These are phyloP conservation scores for Clohesyomyces aquaticus DNA, from an alignment of 495 filamentous ascomycete species.

Conservation along the genomic window DNA sequence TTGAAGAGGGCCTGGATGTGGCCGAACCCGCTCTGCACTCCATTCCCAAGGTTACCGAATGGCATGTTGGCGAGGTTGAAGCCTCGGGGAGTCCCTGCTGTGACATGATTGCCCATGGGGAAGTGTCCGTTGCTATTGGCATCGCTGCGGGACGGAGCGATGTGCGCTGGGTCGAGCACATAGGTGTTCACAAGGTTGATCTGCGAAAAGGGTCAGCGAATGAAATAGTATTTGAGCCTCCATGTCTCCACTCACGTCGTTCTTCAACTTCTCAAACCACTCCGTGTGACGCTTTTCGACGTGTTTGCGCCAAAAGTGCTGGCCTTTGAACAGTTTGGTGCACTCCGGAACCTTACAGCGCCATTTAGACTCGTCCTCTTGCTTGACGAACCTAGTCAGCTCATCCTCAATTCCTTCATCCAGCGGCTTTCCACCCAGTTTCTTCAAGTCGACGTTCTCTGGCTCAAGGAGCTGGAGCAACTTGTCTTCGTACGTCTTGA, in stretches of 20 bases:
- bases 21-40: constrained; percentile 48
- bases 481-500: constrained; percentile 98
- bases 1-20: constrained; percentile 59
- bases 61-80: constrained; percentile 83
- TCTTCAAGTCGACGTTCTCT: constrained; percentile 78
- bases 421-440: constrained; percentile 85
- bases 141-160: constrained; percentile 88
- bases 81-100: constrained; percentile 85
- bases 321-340: constrained; percentile 95
- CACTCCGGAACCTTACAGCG: constrained; percentile 96
- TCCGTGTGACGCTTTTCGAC: constrained; percentile 93
- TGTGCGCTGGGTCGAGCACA: constrained; percentile 88
- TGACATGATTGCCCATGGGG: constrained; percentile 71
- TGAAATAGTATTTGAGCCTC: too few relatives aligned
- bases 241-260: constrained; percentile 86
- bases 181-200: constrained; percentile 89
- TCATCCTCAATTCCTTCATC: constrained; percentile 89
- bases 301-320: constrained; percentile 96
- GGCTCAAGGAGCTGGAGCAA: constrained; percentile 88
- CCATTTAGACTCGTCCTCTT: constrained; percentile 95
- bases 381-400: constrained; percentile 83
- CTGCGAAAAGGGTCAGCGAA: constrained; percentile 51
- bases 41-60: constrained; percentile 28
- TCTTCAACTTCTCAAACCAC: constrained; percentile 78
- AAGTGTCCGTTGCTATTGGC: constrained; percentile 98